These are phyloP conservation scores for Radiomyces spectabilis DNA, from an alignment of 192 early-diverging fungal genomes.

Conservation along the genomic window DNA sequence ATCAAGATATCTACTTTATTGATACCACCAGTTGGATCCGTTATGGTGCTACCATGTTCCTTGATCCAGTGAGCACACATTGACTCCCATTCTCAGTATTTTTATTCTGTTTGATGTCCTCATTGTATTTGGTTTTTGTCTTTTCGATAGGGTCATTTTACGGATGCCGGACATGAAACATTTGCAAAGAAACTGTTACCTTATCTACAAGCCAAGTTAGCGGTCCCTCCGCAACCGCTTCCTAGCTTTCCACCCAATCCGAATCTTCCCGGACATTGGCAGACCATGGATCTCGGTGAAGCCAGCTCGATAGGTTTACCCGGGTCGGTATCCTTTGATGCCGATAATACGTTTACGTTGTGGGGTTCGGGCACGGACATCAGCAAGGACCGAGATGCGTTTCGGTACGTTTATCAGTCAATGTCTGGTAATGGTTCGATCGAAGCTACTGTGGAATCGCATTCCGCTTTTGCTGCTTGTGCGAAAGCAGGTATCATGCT, in stretches of 20 bases:
- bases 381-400: conserved; percentile 10
- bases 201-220: conserved; percentile 11
- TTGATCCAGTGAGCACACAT: conserved; percentile 2
- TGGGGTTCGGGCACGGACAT: conserved; percentile 23
- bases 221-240: conserved; percentile 7
- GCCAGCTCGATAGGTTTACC: conserved; percentile 12
- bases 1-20: conserved; percentile 19
- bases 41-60: conserved; percentile 10
- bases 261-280: conserved; percentile 17
- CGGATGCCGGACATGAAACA: conserved; percentile 8
- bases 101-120: background rate
- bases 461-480: conserved; percentile 20
- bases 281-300: conserved; percentile 23
- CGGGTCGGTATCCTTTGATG: conserved; percentile 18
- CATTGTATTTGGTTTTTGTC: background rate
- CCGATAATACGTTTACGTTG: conserved; percentile 13
- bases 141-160: conserved; percentile 7
- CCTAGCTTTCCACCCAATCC: conserved; percentile 16
- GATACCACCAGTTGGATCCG: conserved; percentile 20
- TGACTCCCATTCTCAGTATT: background rate
- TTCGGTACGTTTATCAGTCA: conserved; percentile 19
- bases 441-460: conserved; percentile 6
- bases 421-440: background rate
- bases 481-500: conserved; percentile 25
- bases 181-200: conserved; percentile 14